phyloP scores from a whole-genome alignment of 2,329 filamentous ascomycete species.

The Stenocarpella maydis region DNA sequence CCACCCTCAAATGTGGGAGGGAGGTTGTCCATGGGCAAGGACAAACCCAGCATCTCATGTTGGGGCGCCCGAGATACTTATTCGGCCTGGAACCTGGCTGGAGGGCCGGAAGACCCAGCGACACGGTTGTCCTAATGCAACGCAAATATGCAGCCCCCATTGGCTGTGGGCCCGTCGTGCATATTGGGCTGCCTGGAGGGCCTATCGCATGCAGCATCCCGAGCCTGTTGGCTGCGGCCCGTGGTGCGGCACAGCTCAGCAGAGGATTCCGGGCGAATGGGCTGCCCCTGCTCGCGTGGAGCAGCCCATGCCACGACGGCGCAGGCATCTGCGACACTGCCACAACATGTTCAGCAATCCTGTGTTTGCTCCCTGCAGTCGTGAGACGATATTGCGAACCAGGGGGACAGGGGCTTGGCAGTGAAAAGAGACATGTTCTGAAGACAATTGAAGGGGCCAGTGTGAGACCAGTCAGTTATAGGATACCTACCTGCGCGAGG shows the following conservation, averaged over 20 bases:
- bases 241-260: neutral
- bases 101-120: too few relatives aligned
- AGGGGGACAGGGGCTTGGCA: neutral
- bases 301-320: neutral
- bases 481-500: neutral
- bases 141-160: neutral
- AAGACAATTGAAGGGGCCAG: neutral
- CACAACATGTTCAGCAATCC: neutral
- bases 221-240: conserved; percentile 20
- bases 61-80: too few relatives aligned
- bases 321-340: neutral
- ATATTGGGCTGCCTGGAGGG: neutral
- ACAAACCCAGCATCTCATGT: neutral
- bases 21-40: neutral
- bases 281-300: neutral
- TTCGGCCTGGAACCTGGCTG: too few relatives aligned
- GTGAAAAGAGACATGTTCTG: neutral
- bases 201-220: conserved; percentile 23
- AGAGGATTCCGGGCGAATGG: neutral
- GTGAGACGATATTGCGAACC: neutral
- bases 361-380: neutral
- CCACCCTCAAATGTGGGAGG: neutral
- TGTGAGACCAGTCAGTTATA: neutral
- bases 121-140: conserved; percentile 7
- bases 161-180: conserved; percentile 1